Evolutionary conservation across 1,284 basidiomycete species (phyloP).

Genomic region (Cystobasidiaceae sp.): DNA sequence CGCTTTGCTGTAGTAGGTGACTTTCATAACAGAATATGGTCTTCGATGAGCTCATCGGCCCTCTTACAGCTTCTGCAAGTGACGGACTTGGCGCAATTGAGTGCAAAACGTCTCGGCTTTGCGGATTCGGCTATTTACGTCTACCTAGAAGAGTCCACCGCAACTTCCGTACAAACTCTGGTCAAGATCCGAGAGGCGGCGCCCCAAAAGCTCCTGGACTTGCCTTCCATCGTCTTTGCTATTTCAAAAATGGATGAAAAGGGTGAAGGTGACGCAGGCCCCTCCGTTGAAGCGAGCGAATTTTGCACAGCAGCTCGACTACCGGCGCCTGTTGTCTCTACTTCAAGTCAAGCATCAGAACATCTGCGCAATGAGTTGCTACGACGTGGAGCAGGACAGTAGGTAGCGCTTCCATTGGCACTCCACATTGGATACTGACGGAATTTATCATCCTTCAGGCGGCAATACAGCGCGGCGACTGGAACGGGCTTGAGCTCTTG

Average conservation of each 20-base stretch:
- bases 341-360: not conserved
- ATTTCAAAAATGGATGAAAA: not conserved
- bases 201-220: slow-evolving; percentile 1
- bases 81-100: slow-evolving; percentile 1
- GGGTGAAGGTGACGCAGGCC: not conserved
- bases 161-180: not conserved
- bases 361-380: not conserved
- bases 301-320: slow-evolving; percentile 6
- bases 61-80: slow-evolving; percentile 6
- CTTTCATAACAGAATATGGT: not conserved
- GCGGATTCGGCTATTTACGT: slow-evolving; percentile 21
- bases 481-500: not conserved
- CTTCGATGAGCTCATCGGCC: not conserved
- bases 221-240: not conserved
- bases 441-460: not conserved
- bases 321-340: not conserved
- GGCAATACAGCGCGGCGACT: not conserved
- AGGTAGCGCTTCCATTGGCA: not conserved
- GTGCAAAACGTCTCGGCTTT: not conserved
- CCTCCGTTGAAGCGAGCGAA: not conserved
- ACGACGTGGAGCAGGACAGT: not conserved
- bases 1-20: slow-evolving; percentile 1
- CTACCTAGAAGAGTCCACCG: not conserved
- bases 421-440: too few species aligned
- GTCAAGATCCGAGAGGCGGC: slow-evolving; percentile 6